Percentiles rank a stretch among this genome's conserved stretches.
These are phyloP conservation scores for Alternaria sp. DNA, from an alignment of 2,329 filamentous ascomycete species.

Conservation along the genomic window DNA sequence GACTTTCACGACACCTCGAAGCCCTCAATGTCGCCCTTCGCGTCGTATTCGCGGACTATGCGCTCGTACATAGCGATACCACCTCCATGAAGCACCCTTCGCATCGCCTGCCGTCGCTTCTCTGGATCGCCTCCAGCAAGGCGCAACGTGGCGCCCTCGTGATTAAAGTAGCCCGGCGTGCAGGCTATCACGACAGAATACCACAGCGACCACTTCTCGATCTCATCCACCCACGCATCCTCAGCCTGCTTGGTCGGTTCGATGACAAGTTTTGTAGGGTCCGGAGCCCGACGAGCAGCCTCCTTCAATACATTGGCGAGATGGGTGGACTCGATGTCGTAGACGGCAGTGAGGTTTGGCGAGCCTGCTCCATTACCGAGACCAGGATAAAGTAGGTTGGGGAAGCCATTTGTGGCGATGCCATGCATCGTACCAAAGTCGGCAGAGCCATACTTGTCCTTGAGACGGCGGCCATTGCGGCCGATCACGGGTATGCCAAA, in stretches of 20 bases:
- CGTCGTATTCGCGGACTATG: conserved; percentile 13
- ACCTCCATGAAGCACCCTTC: conserved; percentile 10
- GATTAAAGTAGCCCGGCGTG: conserved; percentile 24
- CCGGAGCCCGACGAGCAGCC: not conserved
- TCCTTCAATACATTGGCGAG: conserved; percentile 5
- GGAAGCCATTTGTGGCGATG: conserved; percentile 21
- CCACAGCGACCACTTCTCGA: conserved; percentile 12
- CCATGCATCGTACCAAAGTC: conserved; percentile 55
- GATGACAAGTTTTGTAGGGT: conserved; percentile 4
- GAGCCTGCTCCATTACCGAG: conserved; percentile 1
- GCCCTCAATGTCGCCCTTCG: conserved; percentile 14
- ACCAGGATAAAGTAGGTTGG: conserved; percentile 23
- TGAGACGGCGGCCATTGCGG: conserved; percentile 53
- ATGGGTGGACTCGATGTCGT: conserved; percentile 7
- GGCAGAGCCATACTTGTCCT: conserved; percentile 56
- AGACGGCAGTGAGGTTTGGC: conserved; percentile 3
- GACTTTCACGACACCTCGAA: conserved; percentile 12
- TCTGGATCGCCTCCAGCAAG: not conserved
- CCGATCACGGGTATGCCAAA: conserved; percentile 51
- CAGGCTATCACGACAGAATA: conserved; percentile 16
- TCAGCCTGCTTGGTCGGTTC: conserved; percentile 15
- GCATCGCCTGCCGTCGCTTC: conserved; percentile 5
- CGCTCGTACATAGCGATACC: conserved; percentile 15
- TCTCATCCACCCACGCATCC: conserved; percentile 11
- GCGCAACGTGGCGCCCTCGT: conserved; percentile 7